Conservation (phyloP, 2,329 filamentous ascomycete genomes). For the Microsporum audouinii region DNA sequence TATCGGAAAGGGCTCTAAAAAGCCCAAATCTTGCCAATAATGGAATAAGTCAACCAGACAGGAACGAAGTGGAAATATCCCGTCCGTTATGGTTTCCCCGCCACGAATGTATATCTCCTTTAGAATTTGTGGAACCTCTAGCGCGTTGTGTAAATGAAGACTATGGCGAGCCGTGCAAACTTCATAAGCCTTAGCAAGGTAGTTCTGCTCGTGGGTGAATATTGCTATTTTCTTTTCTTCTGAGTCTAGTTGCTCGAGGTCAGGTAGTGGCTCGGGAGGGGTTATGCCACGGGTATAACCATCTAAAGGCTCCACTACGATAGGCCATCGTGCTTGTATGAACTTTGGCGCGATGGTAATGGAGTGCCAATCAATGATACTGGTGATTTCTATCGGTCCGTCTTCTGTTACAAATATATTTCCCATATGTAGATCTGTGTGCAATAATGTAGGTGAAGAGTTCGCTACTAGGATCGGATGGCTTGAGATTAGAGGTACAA, state of each 20-base stretch:
- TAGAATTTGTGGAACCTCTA: background rate
- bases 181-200: background rate
- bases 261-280: background rate
- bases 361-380: conserved; percentile 35
- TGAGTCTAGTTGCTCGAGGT: background rate
- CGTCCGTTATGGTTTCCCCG: background rate
- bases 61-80: background rate
- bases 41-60: background rate
- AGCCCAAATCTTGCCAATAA: background rate
- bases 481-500: background rate
- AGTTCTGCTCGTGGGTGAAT: background rate
- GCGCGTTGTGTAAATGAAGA: background rate
- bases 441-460: conserved; percentile 21
- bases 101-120: background rate
- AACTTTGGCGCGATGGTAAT: conserved; percentile 21
- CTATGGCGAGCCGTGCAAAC: background rate
- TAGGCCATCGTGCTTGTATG: conserved; percentile 14
- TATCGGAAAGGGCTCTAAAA: background rate
- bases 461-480: background rate
- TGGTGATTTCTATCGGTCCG: conserved; percentile 13
- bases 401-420: conserved; percentile 28
- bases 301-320: background rate
- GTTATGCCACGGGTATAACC: background rate
- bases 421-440: conserved; percentile 30
- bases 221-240: background rate